Conservation (phyloP, 441 rosid species). For the Sinapis alba region DNA sequence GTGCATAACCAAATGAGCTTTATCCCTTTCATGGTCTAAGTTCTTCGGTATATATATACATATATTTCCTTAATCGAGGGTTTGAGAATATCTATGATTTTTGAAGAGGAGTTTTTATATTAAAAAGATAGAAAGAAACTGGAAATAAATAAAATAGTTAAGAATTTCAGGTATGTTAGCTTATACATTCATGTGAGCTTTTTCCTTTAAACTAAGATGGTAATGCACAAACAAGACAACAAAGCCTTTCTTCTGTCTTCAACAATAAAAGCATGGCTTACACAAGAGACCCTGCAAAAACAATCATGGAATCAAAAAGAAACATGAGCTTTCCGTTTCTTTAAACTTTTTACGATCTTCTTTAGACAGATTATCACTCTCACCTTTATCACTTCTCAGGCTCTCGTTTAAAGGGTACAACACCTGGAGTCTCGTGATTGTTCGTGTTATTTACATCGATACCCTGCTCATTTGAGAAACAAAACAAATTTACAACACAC, state of each 20-base stretch:
- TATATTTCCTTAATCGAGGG: too few species aligned
- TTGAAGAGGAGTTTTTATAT: background rate
- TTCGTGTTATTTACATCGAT: slow-evolving; percentile 51
- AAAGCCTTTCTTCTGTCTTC: slow-evolving; percentile 16
- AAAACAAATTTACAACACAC: background rate
- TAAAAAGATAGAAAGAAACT: background rate
- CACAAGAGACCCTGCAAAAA: slow-evolving; percentile 15
- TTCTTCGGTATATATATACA: too few species aligned
- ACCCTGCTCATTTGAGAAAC: slow-evolving; percentile 30
- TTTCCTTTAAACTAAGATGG: slow-evolving; percentile 34
- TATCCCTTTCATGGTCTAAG: too few species aligned
- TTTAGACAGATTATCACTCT: background rate
- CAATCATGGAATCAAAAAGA: background rate
- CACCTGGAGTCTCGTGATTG: slow-evolving; percentile 52
- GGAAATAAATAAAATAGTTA: background rate
- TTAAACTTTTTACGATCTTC: slow-evolving; percentile 5
- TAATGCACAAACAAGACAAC: slow-evolving; percentile 40
- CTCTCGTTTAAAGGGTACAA: slow-evolving; percentile 62
- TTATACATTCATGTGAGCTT: slow-evolving; percentile 20
- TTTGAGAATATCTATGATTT: too few species aligned
- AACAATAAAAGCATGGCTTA: slow-evolving; percentile 8
- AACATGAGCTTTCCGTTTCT: background rate
- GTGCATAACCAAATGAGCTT: background rate
- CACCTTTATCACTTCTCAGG: slow-evolving; percentile 55
- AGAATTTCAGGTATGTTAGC: slow-evolving; percentile 20